phyloP scores from a whole-genome alignment of 129 eudicot genomes.

The Rutidosis leptorrhynchoides region DNA sequence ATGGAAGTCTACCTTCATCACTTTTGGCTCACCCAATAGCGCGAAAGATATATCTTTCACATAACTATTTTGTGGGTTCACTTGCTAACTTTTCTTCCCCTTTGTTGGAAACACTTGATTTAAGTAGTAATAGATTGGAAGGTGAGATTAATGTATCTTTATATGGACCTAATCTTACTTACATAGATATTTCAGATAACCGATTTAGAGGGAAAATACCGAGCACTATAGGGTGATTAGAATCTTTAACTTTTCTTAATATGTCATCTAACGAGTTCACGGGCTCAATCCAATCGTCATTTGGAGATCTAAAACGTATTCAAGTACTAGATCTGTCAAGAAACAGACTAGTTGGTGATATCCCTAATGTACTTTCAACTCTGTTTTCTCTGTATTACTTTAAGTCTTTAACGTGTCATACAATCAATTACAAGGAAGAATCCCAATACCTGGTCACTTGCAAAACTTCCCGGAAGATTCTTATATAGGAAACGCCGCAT shows the following conservation, averaged over 20 bases:
- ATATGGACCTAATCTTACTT: conserved; percentile 5
- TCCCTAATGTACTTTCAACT: conserved; percentile 13
- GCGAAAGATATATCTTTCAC: neutral
- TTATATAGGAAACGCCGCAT: conserved; percentile 9
- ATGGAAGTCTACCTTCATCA: neutral
- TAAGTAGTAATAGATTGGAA: neutral
- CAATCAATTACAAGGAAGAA: conserved; percentile 25
- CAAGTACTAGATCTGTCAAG: conserved; percentile 24
- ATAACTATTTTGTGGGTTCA: neutral
- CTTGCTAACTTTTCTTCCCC: neutral
- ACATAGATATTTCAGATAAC: conserved; percentile 27
- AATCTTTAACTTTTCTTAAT: conserved; percentile 14
- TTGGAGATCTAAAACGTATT: conserved; percentile 20
- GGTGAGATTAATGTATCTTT: neutral
- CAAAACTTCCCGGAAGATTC: neutral
- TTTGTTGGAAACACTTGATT: neutral
- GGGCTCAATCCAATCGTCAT: conserved; percentile 24
- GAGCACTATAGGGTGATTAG: conserved; percentile 1
- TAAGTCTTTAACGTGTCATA: conserved; percentile 20
- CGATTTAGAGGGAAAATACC: conserved; percentile 25
- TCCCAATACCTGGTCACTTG: neutral
- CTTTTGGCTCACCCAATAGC: neutral
- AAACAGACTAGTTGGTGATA: conserved; percentile 25
- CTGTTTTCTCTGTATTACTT: conserved; percentile 6
- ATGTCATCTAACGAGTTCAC: conserved; percentile 24